Evolutionary conservation across 805 yeast species (phyloP), one percentile per base, ranked within the genome.

Genomic region (Yarrowia sp.): DNA sequence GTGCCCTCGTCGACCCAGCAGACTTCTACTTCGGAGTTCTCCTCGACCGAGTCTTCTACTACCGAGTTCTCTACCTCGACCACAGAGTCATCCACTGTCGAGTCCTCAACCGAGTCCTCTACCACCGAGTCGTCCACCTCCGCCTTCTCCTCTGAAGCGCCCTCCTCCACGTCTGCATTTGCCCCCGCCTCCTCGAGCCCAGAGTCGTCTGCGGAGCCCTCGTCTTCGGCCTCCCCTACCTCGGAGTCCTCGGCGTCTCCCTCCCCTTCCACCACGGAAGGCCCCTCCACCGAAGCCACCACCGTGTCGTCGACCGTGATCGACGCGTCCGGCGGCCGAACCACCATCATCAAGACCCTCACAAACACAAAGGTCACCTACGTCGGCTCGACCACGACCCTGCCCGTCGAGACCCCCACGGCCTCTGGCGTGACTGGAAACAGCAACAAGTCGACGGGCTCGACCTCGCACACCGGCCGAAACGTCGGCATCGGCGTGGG

Each of bases 401-500:
- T 51, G 16, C 32, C 58, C 14, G 21, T 24, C 6, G 42, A 33
- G 24, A 24, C 42, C 24, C 32, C 58, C 22, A 24, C 31, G 22
- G 42, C 58, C 6, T 13, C 32, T 10, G 58, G 38, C 13, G 42
- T 35, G 12, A 33, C 58, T 24, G 58, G 42, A 13, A 35, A 51
- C 42, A 18, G 6, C 42, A 35, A 51, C 58, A 51, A 51, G 58
- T 38, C 47, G 21, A 19, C 35, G n/a, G 29, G 47, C 18, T 22
- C 33, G 27, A 10, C 38, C 5, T 55, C 61, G 9, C 19, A 38
- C 38, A 55, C 61, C 4, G 38, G 61, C 47, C 61, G 81, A 61
- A 79, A 78, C 59, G 78, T 85, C 31, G 82, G 85, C 16, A 78
- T 84, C 59, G 90, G 90, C 32, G 84, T 85, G 64, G 85, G 82